phyloP scores from a whole-genome alignment of 2,329 filamentous ascomycete species.

The Fusarium dlaminii region DNA sequence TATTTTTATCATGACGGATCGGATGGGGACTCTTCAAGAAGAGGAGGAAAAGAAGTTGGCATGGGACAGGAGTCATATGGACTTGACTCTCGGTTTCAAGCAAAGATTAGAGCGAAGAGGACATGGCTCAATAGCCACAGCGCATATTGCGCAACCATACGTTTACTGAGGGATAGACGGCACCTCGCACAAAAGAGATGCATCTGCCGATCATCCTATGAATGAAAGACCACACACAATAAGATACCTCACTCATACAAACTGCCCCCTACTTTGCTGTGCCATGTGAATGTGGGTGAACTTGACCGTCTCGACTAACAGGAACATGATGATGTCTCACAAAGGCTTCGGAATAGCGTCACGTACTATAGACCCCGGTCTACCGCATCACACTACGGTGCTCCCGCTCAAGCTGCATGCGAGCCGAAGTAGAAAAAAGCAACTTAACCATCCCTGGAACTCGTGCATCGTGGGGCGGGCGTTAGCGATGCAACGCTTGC shows the following conservation, averaged over 20 bases:
- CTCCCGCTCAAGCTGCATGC: conserved; percentile 4
- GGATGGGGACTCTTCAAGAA: neutral
- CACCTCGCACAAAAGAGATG: conserved; percentile 27
- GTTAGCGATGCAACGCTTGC: conserved; percentile 22
- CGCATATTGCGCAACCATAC: conserved; percentile 33
- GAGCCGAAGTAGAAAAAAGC: conserved; percentile 12
- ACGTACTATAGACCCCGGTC: neutral
- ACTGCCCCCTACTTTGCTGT: neutral
- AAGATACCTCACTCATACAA: conserved; percentile 28
- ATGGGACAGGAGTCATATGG: neutral
- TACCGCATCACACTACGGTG: neutral
- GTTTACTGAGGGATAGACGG: conserved; percentile 34
- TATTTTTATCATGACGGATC: conserved; percentile 27
- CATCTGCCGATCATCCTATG: conserved; percentile 35
- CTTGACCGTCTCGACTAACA: neutral
- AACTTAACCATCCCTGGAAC: conserved; percentile 10
- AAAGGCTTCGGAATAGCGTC: neutral
- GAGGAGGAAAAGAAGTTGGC: conserved; percentile 5
- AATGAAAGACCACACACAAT: conserved; percentile 28
- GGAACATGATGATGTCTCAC: neutral
- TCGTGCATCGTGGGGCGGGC: conserved; percentile 22
- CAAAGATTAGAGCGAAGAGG: conserved; percentile 29
- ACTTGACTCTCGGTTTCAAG: neutral
- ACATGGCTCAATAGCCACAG: conserved; percentile 32
- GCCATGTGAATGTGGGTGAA: neutral